These are phyloP conservation scores for Hemileccinum impolitum DNA, from an alignment of 768 basidiomycete genomes.

Conservation along the genomic window DNA sequence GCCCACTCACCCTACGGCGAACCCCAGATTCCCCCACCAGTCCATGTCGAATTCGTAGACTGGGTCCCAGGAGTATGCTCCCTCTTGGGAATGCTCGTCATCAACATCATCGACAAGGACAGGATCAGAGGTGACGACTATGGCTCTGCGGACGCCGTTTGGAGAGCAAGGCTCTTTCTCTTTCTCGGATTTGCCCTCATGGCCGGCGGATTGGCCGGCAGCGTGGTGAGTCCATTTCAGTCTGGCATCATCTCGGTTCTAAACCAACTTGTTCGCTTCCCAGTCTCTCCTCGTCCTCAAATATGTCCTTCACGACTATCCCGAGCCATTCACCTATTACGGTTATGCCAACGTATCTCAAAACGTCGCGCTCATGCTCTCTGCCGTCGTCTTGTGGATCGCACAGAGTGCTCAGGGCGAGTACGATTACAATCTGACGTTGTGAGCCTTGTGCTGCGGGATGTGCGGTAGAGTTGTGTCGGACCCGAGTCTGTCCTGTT, in stretches of 20 bases:
- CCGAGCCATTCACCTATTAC: conserved; percentile 80
- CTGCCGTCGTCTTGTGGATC: conserved; percentile 87
- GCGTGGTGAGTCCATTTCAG: conserved; percentile 62
- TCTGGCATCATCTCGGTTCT: background rate
- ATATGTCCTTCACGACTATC: conserved; percentile 72
- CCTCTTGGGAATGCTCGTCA: conserved; percentile 85
- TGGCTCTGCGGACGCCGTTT: conserved; percentile 81
- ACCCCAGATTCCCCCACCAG: conserved; percentile 63
- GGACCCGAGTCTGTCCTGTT: background rate
- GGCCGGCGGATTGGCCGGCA: conserved; percentile 98
- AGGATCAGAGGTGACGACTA: conserved; percentile 78
- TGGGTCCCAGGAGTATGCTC: conserved; percentile 98
- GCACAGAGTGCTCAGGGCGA: conserved; percentile 83
- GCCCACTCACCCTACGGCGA: conserved; percentile 72
- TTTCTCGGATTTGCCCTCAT: conserved; percentile 96
- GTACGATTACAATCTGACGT: conserved; percentile 89
- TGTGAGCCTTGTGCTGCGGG: conserved; percentile 33
- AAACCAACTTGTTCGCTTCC: background rate
- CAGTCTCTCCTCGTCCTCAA: conserved; percentile 90
- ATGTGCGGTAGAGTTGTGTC: background rate
- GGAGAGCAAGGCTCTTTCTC: conserved; percentile 85
- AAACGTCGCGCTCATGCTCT: conserved; percentile 81
- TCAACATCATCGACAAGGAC: conserved; percentile 95
- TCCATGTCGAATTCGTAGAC: conserved; percentile 89
- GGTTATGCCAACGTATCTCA: conserved; percentile 96